Evolutionary conservation across 2,329 filamentous ascomycete species (phyloP).

Genomic region (Venturia pyrina): DNA sequence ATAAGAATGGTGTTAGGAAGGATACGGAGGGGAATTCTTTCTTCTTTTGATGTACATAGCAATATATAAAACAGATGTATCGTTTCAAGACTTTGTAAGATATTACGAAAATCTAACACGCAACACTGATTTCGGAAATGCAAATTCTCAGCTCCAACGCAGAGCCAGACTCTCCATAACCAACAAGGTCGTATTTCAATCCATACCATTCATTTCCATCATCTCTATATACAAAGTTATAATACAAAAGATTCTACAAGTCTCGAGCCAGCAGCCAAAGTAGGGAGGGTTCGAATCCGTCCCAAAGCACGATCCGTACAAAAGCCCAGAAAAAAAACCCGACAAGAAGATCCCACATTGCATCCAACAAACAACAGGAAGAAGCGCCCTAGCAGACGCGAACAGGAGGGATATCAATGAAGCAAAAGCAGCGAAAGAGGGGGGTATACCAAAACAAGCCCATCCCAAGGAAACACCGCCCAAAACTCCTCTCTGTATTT

Average conservation of each 20-base stretch:
- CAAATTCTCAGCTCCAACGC: no score
- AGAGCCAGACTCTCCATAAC: no score
- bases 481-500: background rate
- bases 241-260: background rate
- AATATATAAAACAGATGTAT: no score
- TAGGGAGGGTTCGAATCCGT: background rate
- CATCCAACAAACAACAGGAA: background rate
- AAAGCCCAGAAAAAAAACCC: background rate
- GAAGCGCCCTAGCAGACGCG: background rate
- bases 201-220: background rate
- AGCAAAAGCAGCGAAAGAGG: background rate
- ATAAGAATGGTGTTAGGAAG: slow-evolving; percentile 64
- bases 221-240: background rate
- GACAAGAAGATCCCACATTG: no score
- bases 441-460: background rate
- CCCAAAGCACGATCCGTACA: background rate
- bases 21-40: slow-evolving; percentile 87
- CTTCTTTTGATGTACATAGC: slow-evolving; percentile 51
- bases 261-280: background rate
- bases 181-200: no score
- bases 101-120: no score
- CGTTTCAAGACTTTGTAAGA: no score
- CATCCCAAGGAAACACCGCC: background rate
- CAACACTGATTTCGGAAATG: no score
- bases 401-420: background rate